Evolutionary conservation across 2,329 filamentous ascomycete genomes (phyloP).

Genomic region (Furcasterigmium sp.): DNA sequence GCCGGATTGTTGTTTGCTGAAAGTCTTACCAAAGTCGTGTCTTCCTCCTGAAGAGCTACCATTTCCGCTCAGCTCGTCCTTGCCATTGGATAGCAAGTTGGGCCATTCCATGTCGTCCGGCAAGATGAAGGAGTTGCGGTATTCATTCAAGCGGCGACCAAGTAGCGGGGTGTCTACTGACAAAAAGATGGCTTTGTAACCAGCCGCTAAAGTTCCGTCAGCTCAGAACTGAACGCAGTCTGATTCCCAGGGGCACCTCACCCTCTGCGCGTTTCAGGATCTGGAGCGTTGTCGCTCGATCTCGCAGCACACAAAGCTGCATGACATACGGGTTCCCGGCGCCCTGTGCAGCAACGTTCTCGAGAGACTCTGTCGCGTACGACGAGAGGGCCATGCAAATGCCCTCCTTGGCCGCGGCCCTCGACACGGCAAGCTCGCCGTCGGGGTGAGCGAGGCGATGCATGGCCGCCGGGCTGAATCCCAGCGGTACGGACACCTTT

Average conservation of each 20-base stretch:
- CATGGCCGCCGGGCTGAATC: constrained; percentile 60
- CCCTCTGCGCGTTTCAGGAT: constrained; percentile 26
- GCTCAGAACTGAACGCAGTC: constrained; percentile 43
- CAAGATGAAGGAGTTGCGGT: too few relatives aligned
- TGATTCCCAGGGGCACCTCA: constrained; percentile 52
- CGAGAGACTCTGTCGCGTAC: constrained; percentile 37
- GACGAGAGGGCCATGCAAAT: constrained; percentile 47
- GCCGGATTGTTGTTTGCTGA: too few relatives aligned
- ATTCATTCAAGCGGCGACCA: constrained; percentile 47
- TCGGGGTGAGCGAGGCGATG: constrained; percentile 57
- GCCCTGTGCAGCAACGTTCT: too few relatives aligned
- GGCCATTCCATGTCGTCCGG: too few relatives aligned
- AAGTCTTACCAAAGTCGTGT: too few relatives aligned
- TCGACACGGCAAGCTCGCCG: constrained; percentile 40
- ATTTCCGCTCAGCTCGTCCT: too few relatives aligned
- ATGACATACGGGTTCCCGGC: too few relatives aligned
- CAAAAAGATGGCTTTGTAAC: constrained; percentile 47
- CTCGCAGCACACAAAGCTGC: too few relatives aligned
- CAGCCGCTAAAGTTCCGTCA: constrained; percentile 22
- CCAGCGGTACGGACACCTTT: constrained; percentile 49
- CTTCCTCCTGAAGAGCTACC: too few relatives aligned
- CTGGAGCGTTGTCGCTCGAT: too few relatives aligned
- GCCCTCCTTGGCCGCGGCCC: constrained; percentile 24
- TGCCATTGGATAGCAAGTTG: too few relatives aligned
- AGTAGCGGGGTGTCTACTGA: constrained; percentile 50